phyloP scores from a whole-genome alignment of 768 basidiomycete genomes.

The Clavaria fumosa region DNA sequence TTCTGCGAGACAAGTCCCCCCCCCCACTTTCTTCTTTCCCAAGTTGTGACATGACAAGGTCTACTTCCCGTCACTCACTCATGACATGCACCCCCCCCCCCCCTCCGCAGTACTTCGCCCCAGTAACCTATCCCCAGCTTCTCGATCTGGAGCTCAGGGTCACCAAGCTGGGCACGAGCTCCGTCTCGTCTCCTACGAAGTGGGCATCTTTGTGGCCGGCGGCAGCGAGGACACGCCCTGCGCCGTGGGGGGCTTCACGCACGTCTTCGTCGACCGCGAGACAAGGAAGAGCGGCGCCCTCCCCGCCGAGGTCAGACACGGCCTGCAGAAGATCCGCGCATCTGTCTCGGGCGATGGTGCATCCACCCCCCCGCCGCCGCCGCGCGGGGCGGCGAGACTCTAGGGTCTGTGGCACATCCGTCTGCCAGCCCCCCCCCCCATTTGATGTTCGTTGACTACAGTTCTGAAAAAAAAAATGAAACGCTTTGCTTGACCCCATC shows the following conservation, averaged over 20 bases:
- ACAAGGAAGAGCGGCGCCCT: slow-evolving; percentile 47
- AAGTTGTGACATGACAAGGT: too few relatives aligned
- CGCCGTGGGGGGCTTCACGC: slow-evolving; percentile 52
- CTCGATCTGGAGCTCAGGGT: slow-evolving; percentile 60
- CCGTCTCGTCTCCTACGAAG: slow-evolving; percentile 67
- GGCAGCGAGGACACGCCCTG: slow-evolving; percentile 18
- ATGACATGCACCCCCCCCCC: not conserved
- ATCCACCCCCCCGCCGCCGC: too few relatives aligned
- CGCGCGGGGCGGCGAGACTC: too few relatives aligned
- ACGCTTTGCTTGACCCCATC: too few relatives aligned
- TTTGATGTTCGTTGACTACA: too few relatives aligned
- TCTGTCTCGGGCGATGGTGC: too few relatives aligned
- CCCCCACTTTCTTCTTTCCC: not conserved
- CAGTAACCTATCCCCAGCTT: slow-evolving; percentile 57
- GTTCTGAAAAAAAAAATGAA: too few relatives aligned
- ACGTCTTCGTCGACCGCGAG: slow-evolving; percentile 62
- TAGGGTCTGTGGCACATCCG: too few relatives aligned
- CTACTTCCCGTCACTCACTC: not conserved
- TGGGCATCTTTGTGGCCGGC: slow-evolving; percentile 53
- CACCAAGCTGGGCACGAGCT: slow-evolving; percentile 51
- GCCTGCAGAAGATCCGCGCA: too few relatives aligned
- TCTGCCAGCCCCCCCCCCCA: too few relatives aligned
- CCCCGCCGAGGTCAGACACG: too few relatives aligned
- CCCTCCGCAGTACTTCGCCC: slow-evolving; percentile 48
- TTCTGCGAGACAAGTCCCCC: slow-evolving; percentile 38